Evolutionary conservation across 176 grass and related monocot species (phyloP), one percentile per base, ranked within the genome.

Genomic region (Oryza glaberrima): DNA sequence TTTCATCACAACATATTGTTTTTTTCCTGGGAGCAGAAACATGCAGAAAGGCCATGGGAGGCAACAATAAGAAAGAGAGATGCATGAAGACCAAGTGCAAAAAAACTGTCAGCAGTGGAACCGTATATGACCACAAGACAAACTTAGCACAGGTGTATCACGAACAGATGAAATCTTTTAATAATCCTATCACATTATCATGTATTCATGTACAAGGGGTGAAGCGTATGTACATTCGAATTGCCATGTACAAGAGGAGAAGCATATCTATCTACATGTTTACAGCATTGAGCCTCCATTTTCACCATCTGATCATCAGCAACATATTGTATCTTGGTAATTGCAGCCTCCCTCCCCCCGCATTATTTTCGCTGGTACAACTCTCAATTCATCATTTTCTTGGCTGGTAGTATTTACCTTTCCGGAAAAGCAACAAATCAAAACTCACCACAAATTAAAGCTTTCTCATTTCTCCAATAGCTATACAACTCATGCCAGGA

Each of bases 171-270:
- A 63, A 15, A 47, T 77, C 1, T 82, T 70, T 9, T 10, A 26
- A 82, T 25, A 82, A 78, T 78, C 48, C 80, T 90, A 86, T 16
- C 7, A 15, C 47, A 73, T 48, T 82, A 35, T 73, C 79, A 74
- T 83, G 35, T 86, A 90, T 83, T 73, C 88, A 74, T 83, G 35
- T 86, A 86, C 88, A 86, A 82, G 61, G 48, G 79, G 52, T 51
- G 75, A 79, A 78, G 67, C 74, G 49, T 83, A 86, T 83, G 84
- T 79, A 86, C 84, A 79, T 61, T 61, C 20, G 7, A 61, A 72
- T 47, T 78, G 32, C 67, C 88, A 73, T 82, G 23, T 86, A 90
- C 88, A 86, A 82, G 61, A 61, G 79, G 32, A 49, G 79, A 78
- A 78, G 67, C 74, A 63, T 83, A 82, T 83, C 69, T 83, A 78